phyloP scores from a whole-genome alignment of 2,329 filamentous ascomycete species.

The Microcyclosporella mali region DNA sequence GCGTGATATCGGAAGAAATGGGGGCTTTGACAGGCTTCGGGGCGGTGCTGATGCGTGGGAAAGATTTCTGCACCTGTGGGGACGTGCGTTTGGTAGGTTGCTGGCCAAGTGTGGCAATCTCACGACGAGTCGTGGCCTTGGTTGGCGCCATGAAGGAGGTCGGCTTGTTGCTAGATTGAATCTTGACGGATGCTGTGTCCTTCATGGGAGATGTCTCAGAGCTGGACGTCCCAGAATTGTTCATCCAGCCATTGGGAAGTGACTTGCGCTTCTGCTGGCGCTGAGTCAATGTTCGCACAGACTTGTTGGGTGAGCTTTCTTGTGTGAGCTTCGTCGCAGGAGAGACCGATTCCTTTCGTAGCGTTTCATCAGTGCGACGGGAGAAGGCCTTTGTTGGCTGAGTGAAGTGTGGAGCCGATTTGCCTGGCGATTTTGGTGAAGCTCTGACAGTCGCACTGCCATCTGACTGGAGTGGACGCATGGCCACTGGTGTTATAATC shows the following conservation, averaged over 20 bases:
- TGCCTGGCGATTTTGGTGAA: not conserved
- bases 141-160: conserved; percentile 31
- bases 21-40: no score
- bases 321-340: conserved; percentile 1
- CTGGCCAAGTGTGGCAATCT: conserved; percentile 20
- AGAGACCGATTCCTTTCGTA: conserved; percentile 17
- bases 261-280: conserved; percentile 22
- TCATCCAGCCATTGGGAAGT: conserved; percentile 26
- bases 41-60: conserved; percentile 8
- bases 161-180: conserved; percentile 21
- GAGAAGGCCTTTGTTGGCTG: conserved; percentile 27
- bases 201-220: not conserved
- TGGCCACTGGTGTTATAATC: conserved; percentile 1
- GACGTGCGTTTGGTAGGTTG: conserved; percentile 8
- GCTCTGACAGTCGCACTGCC: not conserved
- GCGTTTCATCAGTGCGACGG: conserved; percentile 20
- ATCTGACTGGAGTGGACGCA: not conserved
- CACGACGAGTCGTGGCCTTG: conserved; percentile 24
- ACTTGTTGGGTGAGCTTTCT: conserved; percentile 17
- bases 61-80: conserved; percentile 10
- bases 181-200: not conserved
- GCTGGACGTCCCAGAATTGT: not conserved
- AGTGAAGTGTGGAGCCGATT: conserved; percentile 23
- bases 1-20: no score
- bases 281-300: conserved; percentile 15